Percentiles rank a stretch among this genome's conserved stretches.
phyloP scores from a whole-genome alignment of 179 eudicot species.

The Pouteria campechiana region DNA sequence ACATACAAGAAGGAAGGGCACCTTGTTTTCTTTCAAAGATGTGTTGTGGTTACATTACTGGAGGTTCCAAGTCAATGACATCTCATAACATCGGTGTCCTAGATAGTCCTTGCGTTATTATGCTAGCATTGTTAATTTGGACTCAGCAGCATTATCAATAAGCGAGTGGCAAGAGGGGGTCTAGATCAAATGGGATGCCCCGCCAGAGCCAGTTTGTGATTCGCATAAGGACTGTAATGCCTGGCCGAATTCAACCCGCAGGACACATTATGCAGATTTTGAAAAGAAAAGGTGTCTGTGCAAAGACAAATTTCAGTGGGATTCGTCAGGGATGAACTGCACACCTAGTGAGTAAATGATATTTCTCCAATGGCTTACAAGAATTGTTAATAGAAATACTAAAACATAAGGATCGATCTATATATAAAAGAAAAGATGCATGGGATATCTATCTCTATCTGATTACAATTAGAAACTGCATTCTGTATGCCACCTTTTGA shows the following conservation, averaged over 20 bases:
- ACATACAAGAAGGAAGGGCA: conserved; percentile 15
- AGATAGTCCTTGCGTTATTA: conserved; percentile 24
- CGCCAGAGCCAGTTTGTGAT: conserved; percentile 32
- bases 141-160: conserved; percentile 19
- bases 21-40: conserved; percentile 11
- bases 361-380: no score
- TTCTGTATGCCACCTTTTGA: no score
- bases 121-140: conserved; percentile 33
- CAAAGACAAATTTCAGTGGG: conserved; percentile 34
- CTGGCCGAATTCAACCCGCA: conserved; percentile 23
- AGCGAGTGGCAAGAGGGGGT: conserved; percentile 35
- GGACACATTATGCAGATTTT: conserved; percentile 10
- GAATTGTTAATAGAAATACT: no score
- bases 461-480: no score
- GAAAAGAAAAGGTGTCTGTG: conserved; percentile 42
- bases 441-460: no score
- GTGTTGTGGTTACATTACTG: conserved; percentile 15
- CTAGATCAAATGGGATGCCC: conserved; percentile 39
- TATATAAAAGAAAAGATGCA: no score
- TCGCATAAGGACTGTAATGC: conserved; percentile 17
- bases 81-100: conserved; percentile 26
- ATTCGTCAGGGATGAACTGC: no score
- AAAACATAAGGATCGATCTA: no score
- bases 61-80: conserved; percentile 34
- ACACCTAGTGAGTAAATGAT: no score